Evolutionary conservation across 1,139 yeast genomes (phyloP).

Genomic region (Insectozyma bohioensis): DNA sequence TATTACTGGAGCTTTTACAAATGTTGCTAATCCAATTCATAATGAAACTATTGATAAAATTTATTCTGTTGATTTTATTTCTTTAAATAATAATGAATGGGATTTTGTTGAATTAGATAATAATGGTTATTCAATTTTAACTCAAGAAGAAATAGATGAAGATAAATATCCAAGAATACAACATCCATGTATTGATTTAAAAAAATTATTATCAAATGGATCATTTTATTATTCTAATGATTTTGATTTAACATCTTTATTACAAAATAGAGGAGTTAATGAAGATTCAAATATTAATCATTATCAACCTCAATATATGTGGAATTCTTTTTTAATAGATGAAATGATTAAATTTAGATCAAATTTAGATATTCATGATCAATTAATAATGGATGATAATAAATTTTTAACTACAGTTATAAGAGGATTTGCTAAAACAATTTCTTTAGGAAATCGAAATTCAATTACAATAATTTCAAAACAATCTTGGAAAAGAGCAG

Average conservation of each 20-base stretch:
- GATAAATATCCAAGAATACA: constrained; percentile 38
- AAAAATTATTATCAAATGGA: constrained; percentile 79
- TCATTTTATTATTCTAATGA: constrained; percentile 91
- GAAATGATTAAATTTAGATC: constrained; percentile 76
- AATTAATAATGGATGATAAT: constrained; percentile 63
- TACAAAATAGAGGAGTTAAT: constrained; percentile 69
- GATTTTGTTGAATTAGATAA: constrained; percentile 68
- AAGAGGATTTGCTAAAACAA: constrained; percentile 90
- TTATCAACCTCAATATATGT: constrained; percentile 85
- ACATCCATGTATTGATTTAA: constrained; percentile 83
- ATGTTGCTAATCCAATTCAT: constrained; percentile 83
- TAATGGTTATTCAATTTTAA: constrained; percentile 55
- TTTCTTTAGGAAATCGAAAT: constrained; percentile 50
- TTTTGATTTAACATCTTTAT: constrained; percentile 81
- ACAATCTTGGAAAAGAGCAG: constrained; percentile 95
- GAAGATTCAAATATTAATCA: constrained; percentile 40
- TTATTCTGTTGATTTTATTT: constrained; percentile 79
- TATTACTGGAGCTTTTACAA: constrained; percentile 66
- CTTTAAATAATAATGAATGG: constrained; percentile 73
- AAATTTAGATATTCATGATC: constrained; percentile 61
- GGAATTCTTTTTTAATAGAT: constrained; percentile 91
- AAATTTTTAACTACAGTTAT: constrained; percentile 88
- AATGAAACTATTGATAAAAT: constrained; percentile 81
- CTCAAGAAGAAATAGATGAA: constrained; percentile 17
- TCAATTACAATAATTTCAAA: constrained; percentile 79